Conservation (phyloP, 176 grass and related monocot genomes). For the Aegilops tauschii region DNA sequence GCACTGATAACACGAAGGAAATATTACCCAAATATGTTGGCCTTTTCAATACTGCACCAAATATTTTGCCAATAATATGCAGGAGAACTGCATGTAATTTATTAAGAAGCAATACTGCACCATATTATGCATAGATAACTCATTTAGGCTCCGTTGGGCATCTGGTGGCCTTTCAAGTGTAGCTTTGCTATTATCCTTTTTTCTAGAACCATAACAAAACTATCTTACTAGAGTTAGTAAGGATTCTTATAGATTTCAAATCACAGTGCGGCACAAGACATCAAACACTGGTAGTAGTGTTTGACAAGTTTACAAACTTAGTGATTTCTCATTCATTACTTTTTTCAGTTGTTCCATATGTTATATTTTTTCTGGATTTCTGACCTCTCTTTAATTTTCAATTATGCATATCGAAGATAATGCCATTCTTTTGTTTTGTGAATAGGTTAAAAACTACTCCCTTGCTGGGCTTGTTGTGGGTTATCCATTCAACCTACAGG, state of each 20-base stretch:
- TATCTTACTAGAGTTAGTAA: neutral
- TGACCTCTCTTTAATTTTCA: neutral
- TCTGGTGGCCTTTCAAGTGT: neutral
- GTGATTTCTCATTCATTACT: slow-evolving; percentile 1
- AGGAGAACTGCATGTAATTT: neutral
- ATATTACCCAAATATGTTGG: neutral
- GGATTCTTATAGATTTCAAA: neutral
- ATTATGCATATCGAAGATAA: neutral
- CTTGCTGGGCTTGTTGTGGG: slow-evolving; percentile 72
- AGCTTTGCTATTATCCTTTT: neutral
- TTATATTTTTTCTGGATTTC: neutral
- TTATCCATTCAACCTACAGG: slow-evolving; percentile 71
- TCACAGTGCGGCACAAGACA: neutral
- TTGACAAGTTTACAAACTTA: neutral
- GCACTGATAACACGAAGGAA: neutral
- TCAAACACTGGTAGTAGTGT: neutral
- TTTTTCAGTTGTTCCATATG: slow-evolving; percentile 17
- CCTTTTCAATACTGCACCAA: neutral
- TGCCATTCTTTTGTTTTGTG: slow-evolving; percentile 14
- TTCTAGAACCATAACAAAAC: neutral
- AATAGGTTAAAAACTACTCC: slow-evolving; percentile 59
- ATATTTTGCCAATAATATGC: neutral
- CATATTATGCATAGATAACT: neutral
- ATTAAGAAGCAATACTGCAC: neutral
- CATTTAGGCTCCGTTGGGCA: slow-evolving; percentile 4